Percentiles rank a stretch among this genome's conserved stretches.
Conservation (phyloP, 2,329 filamentous ascomycete genomes). For the Neonectria coccinea region DNA sequence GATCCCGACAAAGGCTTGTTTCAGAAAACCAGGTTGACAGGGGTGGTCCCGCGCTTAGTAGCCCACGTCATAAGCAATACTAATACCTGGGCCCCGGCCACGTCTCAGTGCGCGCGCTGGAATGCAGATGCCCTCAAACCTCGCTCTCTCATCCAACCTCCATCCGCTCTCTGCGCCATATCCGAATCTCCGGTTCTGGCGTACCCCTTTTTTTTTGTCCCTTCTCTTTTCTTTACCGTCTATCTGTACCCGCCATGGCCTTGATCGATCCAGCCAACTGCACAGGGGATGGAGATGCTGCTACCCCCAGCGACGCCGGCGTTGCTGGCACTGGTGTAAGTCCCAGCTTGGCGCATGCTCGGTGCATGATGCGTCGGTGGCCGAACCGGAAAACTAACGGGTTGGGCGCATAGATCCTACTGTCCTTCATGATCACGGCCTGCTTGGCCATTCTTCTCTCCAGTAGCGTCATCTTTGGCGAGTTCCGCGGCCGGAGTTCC, state of each 20-base stretch:
- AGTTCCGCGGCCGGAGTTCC: slow-evolving; percentile 60
- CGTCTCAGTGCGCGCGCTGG: slow-evolving; percentile 22
- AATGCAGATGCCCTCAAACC: slow-evolving; percentile 30
- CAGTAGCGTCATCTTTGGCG: slow-evolving; percentile 67
- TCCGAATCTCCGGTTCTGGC: not conserved
- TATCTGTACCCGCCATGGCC: slow-evolving; percentile 58
- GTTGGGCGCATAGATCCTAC: slow-evolving; percentile 52
- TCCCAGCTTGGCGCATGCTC: slow-evolving; percentile 35
- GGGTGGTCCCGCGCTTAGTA: slow-evolving; percentile 42
- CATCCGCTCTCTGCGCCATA: not conserved
- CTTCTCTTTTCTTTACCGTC: slow-evolving; percentile 2
- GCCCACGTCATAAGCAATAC: slow-evolving; percentile 41
- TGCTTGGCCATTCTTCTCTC: slow-evolving; percentile 66
- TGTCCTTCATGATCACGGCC: slow-evolving; percentile 76
- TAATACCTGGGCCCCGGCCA: slow-evolving; percentile 21
- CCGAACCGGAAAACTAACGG: slow-evolving; percentile 23
- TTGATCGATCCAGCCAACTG: slow-evolving; percentile 70
- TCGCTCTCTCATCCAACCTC: slow-evolving; percentile 8
- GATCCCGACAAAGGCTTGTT: slow-evolving; percentile 41
- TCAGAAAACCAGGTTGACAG: slow-evolving; percentile 36
- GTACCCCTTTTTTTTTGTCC: not conserved
- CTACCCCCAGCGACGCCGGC: slow-evolving; percentile 66
- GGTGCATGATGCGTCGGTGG: not conserved
- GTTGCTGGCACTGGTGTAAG: slow-evolving; percentile 63
- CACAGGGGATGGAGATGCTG: slow-evolving; percentile 64